Conservation (phyloP, 177 flowering plant genomes). For the Vitis hybrid region DNA sequence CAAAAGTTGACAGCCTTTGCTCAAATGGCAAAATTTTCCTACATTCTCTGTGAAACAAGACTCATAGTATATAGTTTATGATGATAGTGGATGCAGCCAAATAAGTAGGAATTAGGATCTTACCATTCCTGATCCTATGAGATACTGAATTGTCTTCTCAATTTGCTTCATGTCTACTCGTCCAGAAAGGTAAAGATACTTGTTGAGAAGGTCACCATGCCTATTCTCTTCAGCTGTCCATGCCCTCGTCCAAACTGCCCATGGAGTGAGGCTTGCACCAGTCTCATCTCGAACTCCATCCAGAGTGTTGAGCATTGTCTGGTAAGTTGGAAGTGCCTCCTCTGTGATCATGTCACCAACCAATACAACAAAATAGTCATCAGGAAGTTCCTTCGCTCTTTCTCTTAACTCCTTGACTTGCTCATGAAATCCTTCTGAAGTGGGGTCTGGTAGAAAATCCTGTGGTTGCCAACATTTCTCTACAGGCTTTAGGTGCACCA, state of each 20-base stretch:
- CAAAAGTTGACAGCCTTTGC: too few species aligned
- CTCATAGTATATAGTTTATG: background rate
- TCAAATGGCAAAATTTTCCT: background rate
- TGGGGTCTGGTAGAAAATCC: slow-evolving; percentile 41
- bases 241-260: slow-evolving; percentile 50
- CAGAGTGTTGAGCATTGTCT: slow-evolving; percentile 39
- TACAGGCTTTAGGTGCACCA: slow-evolving; percentile 42
- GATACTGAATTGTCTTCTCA: slow-evolving; percentile 46
- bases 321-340: slow-evolving; percentile 55
- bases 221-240: slow-evolving; percentile 59
- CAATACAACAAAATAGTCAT: slow-evolving; percentile 45
- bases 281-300: slow-evolving; percentile 51
- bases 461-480: slow-evolving; percentile 48
- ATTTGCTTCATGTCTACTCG: slow-evolving; percentile 47
- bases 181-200: slow-evolving; percentile 45
- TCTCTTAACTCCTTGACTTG: slow-evolving; percentile 41
- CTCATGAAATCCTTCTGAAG: slow-evolving; percentile 39
- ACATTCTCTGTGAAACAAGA: background rate
- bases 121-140: slow-evolving; percentile 46
- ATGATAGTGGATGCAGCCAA: background rate
- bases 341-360: slow-evolving; percentile 50
- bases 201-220: slow-evolving; percentile 49
- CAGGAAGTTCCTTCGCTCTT: slow-evolving; percentile 37
- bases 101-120: slow-evolving; percentile 9
- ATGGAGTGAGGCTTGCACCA: slow-evolving; percentile 38